These are phyloP conservation scores for Diaporthe australafricana DNA, from an alignment of 2,329 filamentous ascomycete genomes.

Conservation along the genomic window DNA sequence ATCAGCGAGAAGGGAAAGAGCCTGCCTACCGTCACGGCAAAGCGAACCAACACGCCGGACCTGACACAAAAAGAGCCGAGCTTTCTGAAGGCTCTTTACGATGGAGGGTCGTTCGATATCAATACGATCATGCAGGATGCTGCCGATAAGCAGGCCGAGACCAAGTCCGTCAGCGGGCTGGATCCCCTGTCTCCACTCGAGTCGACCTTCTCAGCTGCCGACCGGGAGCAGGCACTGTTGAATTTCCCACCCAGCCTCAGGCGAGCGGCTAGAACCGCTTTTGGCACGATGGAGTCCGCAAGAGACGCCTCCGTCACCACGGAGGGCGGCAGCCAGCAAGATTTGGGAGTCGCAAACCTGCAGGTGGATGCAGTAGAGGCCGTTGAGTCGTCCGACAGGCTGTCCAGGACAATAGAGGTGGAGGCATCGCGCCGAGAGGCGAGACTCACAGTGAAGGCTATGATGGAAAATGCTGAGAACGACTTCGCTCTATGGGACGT, in stretches of 20 bases:
- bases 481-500: slow-evolving; percentile 76
- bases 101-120: slow-evolving; percentile 39
- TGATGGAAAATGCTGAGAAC: slow-evolving; percentile 66
- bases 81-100: slow-evolving; percentile 22
- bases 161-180: slow-evolving; percentile 32
- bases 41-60: slow-evolving; percentile 28
- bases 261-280: slow-evolving; percentile 51
- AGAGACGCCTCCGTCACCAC: slow-evolving; percentile 35
- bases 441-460: slow-evolving; percentile 61
- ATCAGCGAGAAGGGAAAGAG: slow-evolving; percentile 54
- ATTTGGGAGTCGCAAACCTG: background rate
- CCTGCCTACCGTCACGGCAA: slow-evolving; percentile 43
- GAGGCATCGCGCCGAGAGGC: slow-evolving; percentile 58
- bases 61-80: slow-evolving; percentile 23
- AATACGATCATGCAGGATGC: slow-evolving; percentile 45
- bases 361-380: slow-evolving; percentile 44
- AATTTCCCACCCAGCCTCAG: slow-evolving; percentile 55
- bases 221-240: slow-evolving; percentile 51
- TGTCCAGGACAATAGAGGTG: slow-evolving; percentile 50
- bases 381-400: slow-evolving; percentile 32
- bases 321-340: slow-evolving; percentile 14
- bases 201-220: slow-evolving; percentile 41
- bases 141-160: slow-evolving; percentile 31
- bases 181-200: slow-evolving; percentile 39
- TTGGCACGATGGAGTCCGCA: slow-evolving; percentile 47